These are phyloP conservation scores for Rhodotorula sp. DNA, from an alignment of 1,284 basidiomycete species.

Conservation along the genomic window DNA sequence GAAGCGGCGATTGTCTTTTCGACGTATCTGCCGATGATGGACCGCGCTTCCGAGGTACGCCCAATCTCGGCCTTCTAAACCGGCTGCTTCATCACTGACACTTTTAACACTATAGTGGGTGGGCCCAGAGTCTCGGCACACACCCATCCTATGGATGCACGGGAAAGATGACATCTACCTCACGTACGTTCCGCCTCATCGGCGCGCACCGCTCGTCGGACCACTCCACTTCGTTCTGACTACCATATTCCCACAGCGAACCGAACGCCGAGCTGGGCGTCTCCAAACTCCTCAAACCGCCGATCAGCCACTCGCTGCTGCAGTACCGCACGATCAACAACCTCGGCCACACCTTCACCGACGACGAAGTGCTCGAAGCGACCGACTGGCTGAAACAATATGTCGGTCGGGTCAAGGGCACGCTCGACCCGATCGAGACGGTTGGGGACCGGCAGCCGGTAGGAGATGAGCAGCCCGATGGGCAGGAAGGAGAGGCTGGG, in stretches of 20 bases:
- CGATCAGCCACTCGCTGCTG: not conserved
- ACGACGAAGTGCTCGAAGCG: constrained; percentile 22
- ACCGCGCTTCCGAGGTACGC: constrained; percentile 11
- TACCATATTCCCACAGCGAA: not conserved
- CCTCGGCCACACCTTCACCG: constrained; percentile 25
- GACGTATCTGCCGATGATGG: constrained; percentile 26
- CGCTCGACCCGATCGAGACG: not conserved
- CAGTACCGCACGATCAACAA: constrained; percentile 15
- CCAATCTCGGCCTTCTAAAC: not conserved
- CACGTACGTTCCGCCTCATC: constrained; percentile 3
- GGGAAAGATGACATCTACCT: constrained; percentile 24
- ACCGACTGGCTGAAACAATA: constrained; percentile 6
- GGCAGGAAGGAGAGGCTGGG: constrained; percentile 8
- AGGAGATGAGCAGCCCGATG: constrained; percentile 1
- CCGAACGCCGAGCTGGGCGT: constrained; percentile 4
- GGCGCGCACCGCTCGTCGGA: not conserved
- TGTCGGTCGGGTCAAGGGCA: not conserved
- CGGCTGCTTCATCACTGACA: not conserved
- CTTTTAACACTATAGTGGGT: constrained; percentile 4
- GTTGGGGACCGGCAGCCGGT: not conserved
- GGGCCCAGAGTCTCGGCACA: not conserved
- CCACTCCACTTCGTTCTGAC: not conserved
- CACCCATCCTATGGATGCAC: constrained; percentile 33
- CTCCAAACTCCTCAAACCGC: not conserved
- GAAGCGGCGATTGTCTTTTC: constrained; percentile 30